Percentiles rank a stretch among this genome's conserved stretches.
Conservation (phyloP, 2,329 filamentous ascomycete species). For the Fusarium chaquense region DNA sequence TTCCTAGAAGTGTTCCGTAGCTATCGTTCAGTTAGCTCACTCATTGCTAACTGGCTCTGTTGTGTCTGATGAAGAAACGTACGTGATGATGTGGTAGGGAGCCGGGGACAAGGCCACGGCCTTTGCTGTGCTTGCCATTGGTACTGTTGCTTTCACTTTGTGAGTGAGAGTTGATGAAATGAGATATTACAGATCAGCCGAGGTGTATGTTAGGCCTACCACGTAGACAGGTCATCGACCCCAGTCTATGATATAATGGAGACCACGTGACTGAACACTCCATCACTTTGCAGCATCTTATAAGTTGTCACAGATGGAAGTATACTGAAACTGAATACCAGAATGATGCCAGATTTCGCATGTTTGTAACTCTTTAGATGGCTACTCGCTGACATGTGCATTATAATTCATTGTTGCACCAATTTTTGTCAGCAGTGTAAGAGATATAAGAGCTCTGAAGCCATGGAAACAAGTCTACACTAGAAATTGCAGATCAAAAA, state of each 20-base stretch:
- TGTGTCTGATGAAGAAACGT: slow-evolving; percentile 47
- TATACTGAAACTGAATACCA: neutral
- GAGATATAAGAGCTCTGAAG: neutral
- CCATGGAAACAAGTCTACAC: neutral
- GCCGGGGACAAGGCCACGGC: slow-evolving; percentile 72
- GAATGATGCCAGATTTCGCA: neutral
- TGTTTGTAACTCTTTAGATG: neutral
- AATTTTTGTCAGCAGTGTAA: neutral
- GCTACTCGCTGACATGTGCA: neutral
- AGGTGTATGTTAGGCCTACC: slow-evolving; percentile 6
- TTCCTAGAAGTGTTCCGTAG: slow-evolving; percentile 89
- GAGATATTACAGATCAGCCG: slow-evolving; percentile 21
- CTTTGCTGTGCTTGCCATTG: slow-evolving; percentile 61
- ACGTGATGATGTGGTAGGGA: slow-evolving; percentile 83
- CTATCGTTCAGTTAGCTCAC: slow-evolving; percentile 59
- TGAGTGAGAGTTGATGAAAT: slow-evolving; percentile 13
- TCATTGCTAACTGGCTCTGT: neutral
- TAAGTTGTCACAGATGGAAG: neutral
- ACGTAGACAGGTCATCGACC: slow-evolving; percentile 6
- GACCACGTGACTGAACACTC: slow-evolving; percentile 47
- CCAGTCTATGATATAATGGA: slow-evolving; percentile 42
- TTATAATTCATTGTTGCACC: neutral
- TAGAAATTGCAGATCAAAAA: neutral
- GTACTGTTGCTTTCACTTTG: slow-evolving; percentile 31
- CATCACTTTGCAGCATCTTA: neutral